Base-by-base conservation (phyloP, 345 rosid genomes). In the Camelina neglecta region DNA sequence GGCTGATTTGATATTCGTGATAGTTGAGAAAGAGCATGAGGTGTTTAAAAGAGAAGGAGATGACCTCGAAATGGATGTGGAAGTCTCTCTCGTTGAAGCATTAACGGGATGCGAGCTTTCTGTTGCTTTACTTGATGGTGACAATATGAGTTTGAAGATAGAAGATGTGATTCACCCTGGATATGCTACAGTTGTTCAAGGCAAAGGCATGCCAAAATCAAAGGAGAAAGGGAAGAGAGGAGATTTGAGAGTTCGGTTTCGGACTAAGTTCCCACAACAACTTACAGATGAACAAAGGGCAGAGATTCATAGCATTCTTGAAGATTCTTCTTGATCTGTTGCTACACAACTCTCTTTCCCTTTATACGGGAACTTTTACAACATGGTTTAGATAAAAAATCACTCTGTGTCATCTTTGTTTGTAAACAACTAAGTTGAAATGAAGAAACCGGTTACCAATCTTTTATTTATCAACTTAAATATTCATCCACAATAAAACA, bases 131-230 rank as follows among this genome's bases (percentile, higher is more conserved):
- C 78, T 86, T 16, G 90, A 89, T 11, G 92, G 92, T 0, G 81
- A 82, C 61, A 74, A 45, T 6, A 75, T 82, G 73, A 71, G 48
- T 5, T 36, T 91, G 55, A 69, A 21, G 53, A 63, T 88, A 1
- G 80, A 84, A 1, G 93, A 86, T 38, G 71, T 91, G 23, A 75
- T 93, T 10, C 53, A 83, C 75, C 94, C 87, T 26, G 95, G 96
- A 1, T 82, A 73, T 18, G 71, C 86, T 33, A 85, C 65, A 67
- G 73, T 83, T 29, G 48, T 91, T 7, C 36, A 62, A 29, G 93
- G 85, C 8, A 88, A 88, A 71, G 97, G 97, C 5, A 93, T 93
- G 97, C 88, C 93, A 2, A 81, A 12, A 39, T 36, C 81, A 0
- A 85, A 85, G 73, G 84, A 84, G 53, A 64, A 65, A 31, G 87